A percentile compares a stretch with the other conserved stretches of the same genome.
phyloP scores from a whole-genome alignment of 768 basidiomycete genomes.

The Mycena amicta region DNA sequence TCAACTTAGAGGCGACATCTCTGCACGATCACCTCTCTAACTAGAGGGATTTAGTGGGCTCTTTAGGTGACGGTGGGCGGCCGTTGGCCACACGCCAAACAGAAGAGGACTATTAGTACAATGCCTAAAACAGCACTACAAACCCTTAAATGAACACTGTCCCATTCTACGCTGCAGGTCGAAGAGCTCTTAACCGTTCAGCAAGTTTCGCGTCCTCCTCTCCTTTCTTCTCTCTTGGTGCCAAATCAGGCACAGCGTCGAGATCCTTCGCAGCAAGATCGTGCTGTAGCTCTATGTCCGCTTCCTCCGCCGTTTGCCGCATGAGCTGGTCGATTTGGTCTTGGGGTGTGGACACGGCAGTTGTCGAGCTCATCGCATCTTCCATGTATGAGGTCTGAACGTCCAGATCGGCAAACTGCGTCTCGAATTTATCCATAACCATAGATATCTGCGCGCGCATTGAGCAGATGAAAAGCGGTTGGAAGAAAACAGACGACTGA shows the following conservation, averaged over 20 bases:
- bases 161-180: no score
- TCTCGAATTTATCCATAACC: conserved; percentile 99
- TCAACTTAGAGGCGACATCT: no score
- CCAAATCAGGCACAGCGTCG: conserved; percentile 58
- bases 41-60: no score
- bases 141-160: no score
- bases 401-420: conserved; percentile 94
- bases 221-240: conserved; percentile 52
- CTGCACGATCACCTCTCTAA: no score
- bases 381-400: conserved; percentile 99
- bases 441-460: conserved; percentile 74
- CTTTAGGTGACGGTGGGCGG: no score
- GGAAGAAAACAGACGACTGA: conserved; percentile 40
- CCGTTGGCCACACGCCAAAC: no score
- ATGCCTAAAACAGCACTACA: no score
- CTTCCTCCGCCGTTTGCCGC: conserved; percentile 95
- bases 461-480: neutral
- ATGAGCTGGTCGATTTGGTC: conserved; percentile 94
- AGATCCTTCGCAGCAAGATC: conserved; percentile 74
- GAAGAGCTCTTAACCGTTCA: conserved; percentile 83
- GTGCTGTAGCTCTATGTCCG: conserved; percentile 92
- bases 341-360: conserved; percentile 91
- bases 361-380: conserved; percentile 91
- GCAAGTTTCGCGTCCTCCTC: conserved; percentile 85
- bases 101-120: no score